A percentile compares a stretch with the other conserved stretches of the same genome.
phyloP scores from a whole-genome alignment of 2,329 filamentous ascomycete species.

The Xylogone sp. region DNA sequence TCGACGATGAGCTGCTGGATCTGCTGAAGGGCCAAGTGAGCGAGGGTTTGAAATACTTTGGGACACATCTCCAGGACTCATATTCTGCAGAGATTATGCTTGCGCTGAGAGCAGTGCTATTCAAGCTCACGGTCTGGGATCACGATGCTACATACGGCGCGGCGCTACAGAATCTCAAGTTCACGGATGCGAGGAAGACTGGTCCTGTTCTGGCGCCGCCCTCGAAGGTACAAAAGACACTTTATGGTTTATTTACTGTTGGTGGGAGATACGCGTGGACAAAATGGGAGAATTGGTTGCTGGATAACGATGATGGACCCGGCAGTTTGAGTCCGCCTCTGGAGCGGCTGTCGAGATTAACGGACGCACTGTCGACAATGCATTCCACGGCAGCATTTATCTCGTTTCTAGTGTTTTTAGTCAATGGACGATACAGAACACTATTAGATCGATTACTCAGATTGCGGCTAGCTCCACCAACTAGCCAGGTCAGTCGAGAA shows the following conservation, averaged over 20 bases:
- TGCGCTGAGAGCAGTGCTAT: constrained; percentile 71
- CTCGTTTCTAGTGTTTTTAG: constrained; percentile 87
- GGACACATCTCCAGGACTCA: constrained; percentile 75
- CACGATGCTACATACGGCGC: constrained; percentile 94
- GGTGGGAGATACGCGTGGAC: constrained; percentile 87
- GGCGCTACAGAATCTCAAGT: constrained; percentile 84
- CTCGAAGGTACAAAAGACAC: constrained; percentile 74
- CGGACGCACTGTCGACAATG: constrained; percentile 63
- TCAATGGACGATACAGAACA: constrained; percentile 88
- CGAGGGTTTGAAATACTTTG: constrained; percentile 84
- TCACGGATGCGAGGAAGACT: constrained; percentile 72
- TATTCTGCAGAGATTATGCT: constrained; percentile 85
- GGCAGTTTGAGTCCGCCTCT: constrained; percentile 52
- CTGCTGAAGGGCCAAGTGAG: constrained; percentile 82
- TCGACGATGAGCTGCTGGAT: constrained; percentile 89
- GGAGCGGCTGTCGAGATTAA: constrained; percentile 62
- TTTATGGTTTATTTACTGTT: constrained; percentile 83
- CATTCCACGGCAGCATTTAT: constrained; percentile 79
- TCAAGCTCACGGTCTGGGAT: constrained; percentile 96
- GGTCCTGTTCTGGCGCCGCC: constrained; percentile 64
- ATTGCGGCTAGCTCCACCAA: constrained; percentile 80
- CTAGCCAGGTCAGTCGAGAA: constrained; percentile 80
- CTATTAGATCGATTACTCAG: constrained; percentile 80
- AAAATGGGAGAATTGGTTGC: constrained; percentile 84
- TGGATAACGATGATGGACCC: constrained; percentile 73